A percentile compares a stretch with the other conserved stretches of the same genome.
Evolutionary conservation across 1,139 yeast species (phyloP).

Genomic region (Spathaspora jeffriesii): DNA sequence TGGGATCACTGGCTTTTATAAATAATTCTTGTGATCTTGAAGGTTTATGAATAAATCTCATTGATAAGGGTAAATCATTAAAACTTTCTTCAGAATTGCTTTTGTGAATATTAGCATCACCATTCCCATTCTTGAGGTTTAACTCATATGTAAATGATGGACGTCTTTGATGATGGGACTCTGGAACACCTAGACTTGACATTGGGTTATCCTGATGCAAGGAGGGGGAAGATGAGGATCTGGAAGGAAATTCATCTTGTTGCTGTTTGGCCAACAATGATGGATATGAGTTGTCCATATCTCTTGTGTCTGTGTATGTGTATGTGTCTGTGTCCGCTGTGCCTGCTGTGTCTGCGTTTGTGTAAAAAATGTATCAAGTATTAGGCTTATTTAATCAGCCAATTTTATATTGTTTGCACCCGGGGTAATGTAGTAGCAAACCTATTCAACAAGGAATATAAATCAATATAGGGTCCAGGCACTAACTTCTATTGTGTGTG

Average conservation of each 20-base stretch:
- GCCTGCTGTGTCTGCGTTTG: not conserved
- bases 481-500: not conserved
- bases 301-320: not conserved
- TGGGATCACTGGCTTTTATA: slow-evolving; percentile 34
- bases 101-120: slow-evolving; percentile 1
- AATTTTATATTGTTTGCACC: not conserved
- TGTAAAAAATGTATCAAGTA: not conserved
- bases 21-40: slow-evolving; percentile 33
- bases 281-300: slow-evolving; percentile 4
- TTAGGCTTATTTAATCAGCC: not conserved
- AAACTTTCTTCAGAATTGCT: slow-evolving; percentile 7
- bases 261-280: slow-evolving; percentile 1
- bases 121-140: not conserved
- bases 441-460: not conserved
- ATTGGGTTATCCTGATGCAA: slow-evolving; percentile 1
- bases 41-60: slow-evolving; percentile 45
- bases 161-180: slow-evolving; percentile 10
- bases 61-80: slow-evolving; percentile 29
- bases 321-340: too few species aligned
- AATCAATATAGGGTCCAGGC: not conserved
- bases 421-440: not conserved
- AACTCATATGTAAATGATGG: slow-evolving; percentile 12
- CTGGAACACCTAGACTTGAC: slow-evolving; percentile 3
- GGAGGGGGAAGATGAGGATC: not conserved
- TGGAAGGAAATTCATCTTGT: slow-evolving; percentile 2